These are phyloP conservation scores for Camellia lanceoleosa DNA, from an alignment of 148 eudicot genomes.

Conservation along the genomic window DNA sequence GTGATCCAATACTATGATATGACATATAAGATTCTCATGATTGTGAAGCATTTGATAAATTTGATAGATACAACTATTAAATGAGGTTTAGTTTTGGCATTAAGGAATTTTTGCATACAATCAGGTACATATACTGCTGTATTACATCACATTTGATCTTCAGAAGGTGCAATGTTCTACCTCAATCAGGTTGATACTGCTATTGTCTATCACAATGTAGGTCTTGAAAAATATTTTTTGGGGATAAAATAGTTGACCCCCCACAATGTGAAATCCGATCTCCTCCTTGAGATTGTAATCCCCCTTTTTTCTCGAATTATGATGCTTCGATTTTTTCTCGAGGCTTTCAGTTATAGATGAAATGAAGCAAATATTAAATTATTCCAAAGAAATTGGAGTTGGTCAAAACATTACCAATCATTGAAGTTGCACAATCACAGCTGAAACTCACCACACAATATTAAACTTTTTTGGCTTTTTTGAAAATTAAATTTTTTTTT, in stretches of 20 bases:
- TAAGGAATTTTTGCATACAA: not conserved
- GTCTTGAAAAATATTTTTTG: not conserved
- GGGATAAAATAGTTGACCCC: not conserved
- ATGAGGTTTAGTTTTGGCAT: not conserved
- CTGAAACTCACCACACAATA: too few relatives aligned
- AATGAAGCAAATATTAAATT: too few relatives aligned
- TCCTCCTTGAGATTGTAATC: not conserved
- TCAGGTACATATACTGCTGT: not conserved
- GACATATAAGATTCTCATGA: not conserved
- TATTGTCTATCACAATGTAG: not conserved
- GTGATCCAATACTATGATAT: not conserved
- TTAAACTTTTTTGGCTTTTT: too few relatives aligned
- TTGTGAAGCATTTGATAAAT: slow-evolving; percentile 1
- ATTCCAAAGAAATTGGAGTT: too few relatives aligned
- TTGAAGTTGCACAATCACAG: too few relatives aligned
- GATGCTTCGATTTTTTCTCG: too few relatives aligned
- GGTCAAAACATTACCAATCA: too few relatives aligned
- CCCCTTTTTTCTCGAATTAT: too few relatives aligned
- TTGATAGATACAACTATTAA: not conserved
- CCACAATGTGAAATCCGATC: not conserved
- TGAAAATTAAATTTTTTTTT: too few relatives aligned
- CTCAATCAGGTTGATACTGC: not conserved
- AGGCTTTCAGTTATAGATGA: too few relatives aligned
- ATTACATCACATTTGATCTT: not conserved
- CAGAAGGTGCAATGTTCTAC: not conserved